Conservation (phyloP, 140 eudicot species). For the Oenanthe javanica region DNA sequence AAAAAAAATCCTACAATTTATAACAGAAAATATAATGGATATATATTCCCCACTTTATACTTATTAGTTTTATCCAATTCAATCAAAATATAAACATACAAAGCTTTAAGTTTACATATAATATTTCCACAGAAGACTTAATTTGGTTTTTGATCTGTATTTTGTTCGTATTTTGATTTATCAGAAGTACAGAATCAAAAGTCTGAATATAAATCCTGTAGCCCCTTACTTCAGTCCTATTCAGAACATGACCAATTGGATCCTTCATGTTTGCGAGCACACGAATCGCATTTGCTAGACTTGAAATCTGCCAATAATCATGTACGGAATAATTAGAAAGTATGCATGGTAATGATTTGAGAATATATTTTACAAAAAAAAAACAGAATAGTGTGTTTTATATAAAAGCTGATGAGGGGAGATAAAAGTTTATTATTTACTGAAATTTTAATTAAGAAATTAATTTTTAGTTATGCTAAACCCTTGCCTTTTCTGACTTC, state of each 20-base stretch:
- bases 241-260: conserved; percentile 74
- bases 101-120: neutral
- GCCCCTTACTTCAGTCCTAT: conserved; percentile 59
- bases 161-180: neutral
- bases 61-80: neutral
- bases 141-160: neutral
- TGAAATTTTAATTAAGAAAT: neutral
- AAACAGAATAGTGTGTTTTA: neutral
- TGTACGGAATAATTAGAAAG: neutral
- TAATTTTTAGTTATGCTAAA: neutral
- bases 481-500: conserved; percentile 76
- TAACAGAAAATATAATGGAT: neutral
- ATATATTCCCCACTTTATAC: neutral
- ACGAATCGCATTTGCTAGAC: conserved; percentile 83
- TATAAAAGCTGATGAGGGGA: neutral
- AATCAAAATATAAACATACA: neutral
- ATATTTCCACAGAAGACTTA: neutral
- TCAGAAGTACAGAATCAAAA: neutral
- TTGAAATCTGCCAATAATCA: conserved; percentile 34
- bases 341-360: neutral
- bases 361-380: too few species aligned
- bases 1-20: neutral
- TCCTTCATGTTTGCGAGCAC: conserved; percentile 95
- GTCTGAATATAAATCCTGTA: neutral
- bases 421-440: neutral